A percentile compares a stretch with the other conserved stretches of the same genome.
Evolutionary conservation across 1,284 basidiomycete genomes (phyloP).

Genomic region (Grifola frondosa): DNA sequence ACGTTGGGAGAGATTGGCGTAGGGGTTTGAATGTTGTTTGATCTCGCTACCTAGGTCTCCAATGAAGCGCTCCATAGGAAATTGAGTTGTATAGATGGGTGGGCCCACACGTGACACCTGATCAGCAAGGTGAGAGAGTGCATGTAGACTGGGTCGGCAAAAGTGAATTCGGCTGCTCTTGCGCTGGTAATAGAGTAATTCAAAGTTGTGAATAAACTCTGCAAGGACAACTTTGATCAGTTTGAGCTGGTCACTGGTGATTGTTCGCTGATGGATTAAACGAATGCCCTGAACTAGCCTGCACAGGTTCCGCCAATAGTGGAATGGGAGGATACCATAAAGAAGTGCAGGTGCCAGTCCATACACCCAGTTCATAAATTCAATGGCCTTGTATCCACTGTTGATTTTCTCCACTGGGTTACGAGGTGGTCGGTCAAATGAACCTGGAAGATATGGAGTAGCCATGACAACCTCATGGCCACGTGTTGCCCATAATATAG

Average conservation of each 20-base stretch:
- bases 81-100: conserved; percentile 17
- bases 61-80: conserved; percentile 26
- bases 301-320: conserved; percentile 24
- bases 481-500: conserved; percentile 35
- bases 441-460: conserved; percentile 24
- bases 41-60: conserved; percentile 26
- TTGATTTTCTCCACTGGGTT: conserved; percentile 32
- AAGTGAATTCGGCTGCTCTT: conserved; percentile 24
- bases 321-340: conserved; percentile 5
- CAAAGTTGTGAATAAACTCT: conserved; percentile 21
- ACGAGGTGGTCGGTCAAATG: conserved; percentile 29
- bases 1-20: conserved; percentile 21
- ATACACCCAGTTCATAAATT: conserved; percentile 24
- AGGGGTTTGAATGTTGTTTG: conserved; percentile 24
- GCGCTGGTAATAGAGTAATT: conserved; percentile 23
- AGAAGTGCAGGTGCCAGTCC: conserved; percentile 24
- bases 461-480: conserved; percentile 22
- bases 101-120: conserved; percentile 22
- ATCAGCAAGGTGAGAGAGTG: conserved; percentile 14
- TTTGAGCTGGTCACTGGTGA: conserved; percentile 6
- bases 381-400: conserved; percentile 33
- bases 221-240: conserved; percentile 11
- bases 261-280: conserved; percentile 12
- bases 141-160: conserved; percentile 23
- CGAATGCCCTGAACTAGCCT: conserved; percentile 19